Evolutionary conservation across 2,329 filamentous ascomycete genomes (phyloP).

Genomic region (Microcyclospora pomicola): DNA sequence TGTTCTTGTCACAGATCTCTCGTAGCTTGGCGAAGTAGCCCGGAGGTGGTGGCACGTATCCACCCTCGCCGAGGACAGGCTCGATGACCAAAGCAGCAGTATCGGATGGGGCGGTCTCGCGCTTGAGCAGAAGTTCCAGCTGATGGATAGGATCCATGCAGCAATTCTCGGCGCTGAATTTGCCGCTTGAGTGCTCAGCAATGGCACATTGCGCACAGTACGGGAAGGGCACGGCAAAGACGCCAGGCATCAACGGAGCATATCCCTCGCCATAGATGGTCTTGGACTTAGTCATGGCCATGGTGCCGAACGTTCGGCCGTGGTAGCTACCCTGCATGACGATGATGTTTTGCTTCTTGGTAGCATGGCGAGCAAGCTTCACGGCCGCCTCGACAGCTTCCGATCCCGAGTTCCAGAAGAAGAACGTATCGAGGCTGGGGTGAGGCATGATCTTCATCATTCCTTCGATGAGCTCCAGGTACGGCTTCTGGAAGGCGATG

Average conservation of each 20-base stretch:
- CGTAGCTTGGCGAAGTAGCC: conserved; percentile 25
- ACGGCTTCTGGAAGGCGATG: conserved; percentile 28
- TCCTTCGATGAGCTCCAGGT: conserved; percentile 22
- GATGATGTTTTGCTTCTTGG: conserved; percentile 26
- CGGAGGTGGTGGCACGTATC: conserved; percentile 22
- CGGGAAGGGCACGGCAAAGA: conserved; percentile 26
- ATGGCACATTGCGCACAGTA: conserved; percentile 27
- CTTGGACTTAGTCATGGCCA: conserved; percentile 25
- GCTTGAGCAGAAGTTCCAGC: conserved; percentile 24
- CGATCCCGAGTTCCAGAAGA: conserved; percentile 27
- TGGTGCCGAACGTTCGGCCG: conserved; percentile 24
- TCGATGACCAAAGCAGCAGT: conserved; percentile 26
- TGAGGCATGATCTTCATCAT: conserved; percentile 25
- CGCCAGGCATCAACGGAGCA: conserved; percentile 26
- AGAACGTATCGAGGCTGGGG: conserved; percentile 25
- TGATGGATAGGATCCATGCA: conserved; percentile 26
- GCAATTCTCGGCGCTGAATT: conserved; percentile 24
- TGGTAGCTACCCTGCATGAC: conserved; percentile 27
- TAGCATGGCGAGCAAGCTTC: conserved; percentile 25
- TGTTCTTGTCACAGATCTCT: conserved; percentile 30
- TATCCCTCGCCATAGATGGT: conserved; percentile 24
- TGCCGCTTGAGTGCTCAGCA: conserved; percentile 15
- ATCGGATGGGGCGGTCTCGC: conserved; percentile 22
- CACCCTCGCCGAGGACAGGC: conserved; percentile 24
- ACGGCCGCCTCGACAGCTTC: conserved; percentile 26